Evolutionary conservation across 169 alveolate species (phyloP), one percentile per base, ranked within the genome.

Genomic region (Plasmodium ovale): DNA sequence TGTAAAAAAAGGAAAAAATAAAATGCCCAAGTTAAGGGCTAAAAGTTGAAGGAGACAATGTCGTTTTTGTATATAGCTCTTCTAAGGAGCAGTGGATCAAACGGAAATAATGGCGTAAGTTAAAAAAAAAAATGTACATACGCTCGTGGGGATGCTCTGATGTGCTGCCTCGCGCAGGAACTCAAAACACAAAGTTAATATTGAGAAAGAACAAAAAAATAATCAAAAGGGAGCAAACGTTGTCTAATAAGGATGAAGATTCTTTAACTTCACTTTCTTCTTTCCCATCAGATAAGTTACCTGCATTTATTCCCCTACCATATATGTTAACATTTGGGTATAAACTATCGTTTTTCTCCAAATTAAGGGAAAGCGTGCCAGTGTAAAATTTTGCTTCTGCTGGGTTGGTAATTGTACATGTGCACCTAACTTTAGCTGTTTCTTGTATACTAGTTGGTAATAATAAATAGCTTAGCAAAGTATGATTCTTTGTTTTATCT

Each of bases 291-390:
- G 19, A 25, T 16, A 9, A 21, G 5, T 16, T 44, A 25, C 47
- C 14, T 44, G 31, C 64, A 37, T 14, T 16, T 39, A 35, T 68
- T 68, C 2, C 2, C 58, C 12, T 47, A 44, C 49, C 25, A 19
- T 19, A n/a, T 69, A 19, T 44, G n/a, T 37, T 56, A 51, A 7
- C 25, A 21, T 25, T 33, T 10, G 82, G 49, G 23, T 44, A 33
- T 21, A 69, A 35, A 33, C 35, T 69, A 16, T 21, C 37, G 47
- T 37, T 69, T 23, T 69, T 69, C 23, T 23, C 21, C 25, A 69
- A 69, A 44, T 47, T 69, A 33, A 69, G 49, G 9, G 12, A 69
- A 54, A 69, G 29, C 21, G 82, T 69, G 27, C 82, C 82, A 7
- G 16, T 6, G 35, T 69, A 69, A 31, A 56, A 12, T 3, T 27